Conservation (phyloP, 805 yeast genomes). For the Starmerella stigmatis region DNA sequence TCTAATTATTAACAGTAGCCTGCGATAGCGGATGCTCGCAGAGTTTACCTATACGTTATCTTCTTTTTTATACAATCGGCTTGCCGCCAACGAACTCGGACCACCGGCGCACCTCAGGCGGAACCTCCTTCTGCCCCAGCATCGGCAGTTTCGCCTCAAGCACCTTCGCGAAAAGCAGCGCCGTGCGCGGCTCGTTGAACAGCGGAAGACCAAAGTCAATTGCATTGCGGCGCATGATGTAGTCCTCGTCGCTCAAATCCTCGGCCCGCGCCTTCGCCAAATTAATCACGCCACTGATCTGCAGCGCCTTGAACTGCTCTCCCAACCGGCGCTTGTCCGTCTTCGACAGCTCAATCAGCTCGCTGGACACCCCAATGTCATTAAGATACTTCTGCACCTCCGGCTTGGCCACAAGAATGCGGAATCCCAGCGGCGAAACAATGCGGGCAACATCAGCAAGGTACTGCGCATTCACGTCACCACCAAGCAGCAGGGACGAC, state of each 20-base stretch:
- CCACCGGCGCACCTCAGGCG: slow-evolving; percentile 88
- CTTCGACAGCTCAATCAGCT: slow-evolving; percentile 79
- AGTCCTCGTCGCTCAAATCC: slow-evolving; percentile 72
- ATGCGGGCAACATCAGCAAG: slow-evolving; percentile 65
- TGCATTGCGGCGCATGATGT: slow-evolving; percentile 97
- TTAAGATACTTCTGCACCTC: slow-evolving; percentile 62
- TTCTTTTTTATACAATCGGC: slow-evolving; percentile 41
- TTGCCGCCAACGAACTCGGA: slow-evolving; percentile 92
- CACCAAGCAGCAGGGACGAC: slow-evolving; percentile 83
- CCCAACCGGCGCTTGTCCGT: slow-evolving; percentile 87
- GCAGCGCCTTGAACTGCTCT: slow-evolving; percentile 80
- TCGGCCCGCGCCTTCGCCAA: slow-evolving; percentile 87
- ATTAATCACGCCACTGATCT: slow-evolving; percentile 82
- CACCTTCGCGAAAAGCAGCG: slow-evolving; percentile 74
- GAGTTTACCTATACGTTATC: background rate
- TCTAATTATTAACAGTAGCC: background rate
- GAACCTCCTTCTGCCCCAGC: slow-evolving; percentile 46
- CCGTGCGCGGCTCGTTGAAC: slow-evolving; percentile 94
- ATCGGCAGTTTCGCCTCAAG: slow-evolving; percentile 58
- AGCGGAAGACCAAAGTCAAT: slow-evolving; percentile 95
- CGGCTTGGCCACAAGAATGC: slow-evolving; percentile 64
- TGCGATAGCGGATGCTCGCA: slow-evolving; percentile 1
- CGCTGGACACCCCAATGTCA: slow-evolving; percentile 36
- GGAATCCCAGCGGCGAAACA: slow-evolving; percentile 66
- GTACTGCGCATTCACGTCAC: slow-evolving; percentile 64